phyloP scores from a whole-genome alignment of 805 yeast genomes.

The Kuraishia piskuri region DNA sequence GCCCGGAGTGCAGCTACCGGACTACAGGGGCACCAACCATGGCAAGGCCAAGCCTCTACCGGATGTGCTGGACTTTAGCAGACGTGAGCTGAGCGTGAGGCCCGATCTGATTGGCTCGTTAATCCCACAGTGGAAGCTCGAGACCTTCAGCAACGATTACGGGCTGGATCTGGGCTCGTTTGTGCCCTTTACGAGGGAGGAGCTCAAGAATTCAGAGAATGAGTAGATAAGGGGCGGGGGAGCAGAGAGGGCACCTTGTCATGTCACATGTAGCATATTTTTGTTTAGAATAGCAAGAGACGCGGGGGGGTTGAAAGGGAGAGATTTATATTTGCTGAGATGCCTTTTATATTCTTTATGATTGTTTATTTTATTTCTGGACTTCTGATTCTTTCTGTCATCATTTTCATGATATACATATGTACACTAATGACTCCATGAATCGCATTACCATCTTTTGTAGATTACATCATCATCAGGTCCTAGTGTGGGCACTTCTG shows the following conservation, averaged over 20 bases:
- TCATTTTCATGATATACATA: neutral
- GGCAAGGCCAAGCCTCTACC: constrained; percentile 30
- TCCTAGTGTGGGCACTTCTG: too few relatives aligned
- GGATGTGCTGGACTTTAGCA: constrained; percentile 41
- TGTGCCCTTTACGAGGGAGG: constrained; percentile 29
- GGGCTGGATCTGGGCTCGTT: constrained; percentile 25
- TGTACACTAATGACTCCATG: neutral
- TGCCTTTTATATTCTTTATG: neutral
- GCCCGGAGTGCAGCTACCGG: constrained; percentile 17
- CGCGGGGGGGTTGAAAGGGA: too few relatives aligned
- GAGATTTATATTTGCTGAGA: too few relatives aligned
- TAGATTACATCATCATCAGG: too few relatives aligned
- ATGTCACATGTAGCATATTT: neutral
- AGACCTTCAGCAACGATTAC: constrained; percentile 5
- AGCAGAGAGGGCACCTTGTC: neutral
- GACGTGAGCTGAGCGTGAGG: constrained; percentile 38
- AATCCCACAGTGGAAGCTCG: constrained; percentile 32
- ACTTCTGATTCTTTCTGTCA: neutral
- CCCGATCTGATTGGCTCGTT: constrained; percentile 29
- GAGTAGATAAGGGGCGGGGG: constrained; percentile 6
- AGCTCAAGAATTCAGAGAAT: constrained; percentile 21
- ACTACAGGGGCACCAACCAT: constrained; percentile 32
- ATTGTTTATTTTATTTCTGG: too few relatives aligned
- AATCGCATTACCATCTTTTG: neutral
- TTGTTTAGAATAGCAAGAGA: too few relatives aligned